phyloP scores from a whole-genome alignment of 148 eudicot species.

The Suaeda aralocaspica region DNA sequence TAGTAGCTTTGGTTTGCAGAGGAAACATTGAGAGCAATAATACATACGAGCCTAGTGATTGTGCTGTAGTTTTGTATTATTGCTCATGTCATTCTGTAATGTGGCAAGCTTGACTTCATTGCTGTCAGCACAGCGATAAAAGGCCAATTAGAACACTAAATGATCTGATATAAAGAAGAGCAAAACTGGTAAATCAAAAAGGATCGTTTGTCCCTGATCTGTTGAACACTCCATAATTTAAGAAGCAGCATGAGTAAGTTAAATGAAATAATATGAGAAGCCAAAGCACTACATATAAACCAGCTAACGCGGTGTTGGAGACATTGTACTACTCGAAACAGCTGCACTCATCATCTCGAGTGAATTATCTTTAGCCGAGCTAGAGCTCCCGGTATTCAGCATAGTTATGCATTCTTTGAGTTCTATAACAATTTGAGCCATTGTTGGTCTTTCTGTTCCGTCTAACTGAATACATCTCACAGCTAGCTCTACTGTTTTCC shows the following conservation, averaged over 20 bases:
- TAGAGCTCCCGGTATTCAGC: constrained; percentile 1
- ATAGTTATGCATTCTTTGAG: constrained; percentile 31
- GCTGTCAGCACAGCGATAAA: constrained; percentile 11
- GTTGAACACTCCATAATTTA: too few relatives aligned
- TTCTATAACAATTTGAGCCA: constrained; percentile 30
- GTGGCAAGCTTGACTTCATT: constrained; percentile 21
- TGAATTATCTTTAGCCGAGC: constrained; percentile 10
- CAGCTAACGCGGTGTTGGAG: constrained; percentile 19
- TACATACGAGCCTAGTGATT: constrained; percentile 24
- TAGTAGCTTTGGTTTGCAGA: constrained; percentile 2
- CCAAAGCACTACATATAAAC: background rate
- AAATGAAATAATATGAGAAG: too few relatives aligned
- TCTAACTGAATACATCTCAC: constrained; percentile 27
- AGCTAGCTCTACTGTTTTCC: constrained; percentile 32
- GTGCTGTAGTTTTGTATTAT: constrained; percentile 21
- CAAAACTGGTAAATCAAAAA: constrained; percentile 17
- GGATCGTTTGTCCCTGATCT: constrained; percentile 17
- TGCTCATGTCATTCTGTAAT: constrained; percentile 20
- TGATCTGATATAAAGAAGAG: constrained; percentile 14
- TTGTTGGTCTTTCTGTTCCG: constrained; percentile 27
- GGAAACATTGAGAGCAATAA: constrained; percentile 23
- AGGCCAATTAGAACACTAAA: constrained; percentile 11
- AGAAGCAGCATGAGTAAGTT: too few relatives aligned
- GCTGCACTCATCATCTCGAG: constrained; percentile 17
- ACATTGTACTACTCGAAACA: constrained; percentile 15